Percentiles rank a stretch among this genome's conserved stretches.
phyloP scores from a whole-genome alignment of 2,329 filamentous ascomycete genomes.

The Capronia epimyces region DNA sequence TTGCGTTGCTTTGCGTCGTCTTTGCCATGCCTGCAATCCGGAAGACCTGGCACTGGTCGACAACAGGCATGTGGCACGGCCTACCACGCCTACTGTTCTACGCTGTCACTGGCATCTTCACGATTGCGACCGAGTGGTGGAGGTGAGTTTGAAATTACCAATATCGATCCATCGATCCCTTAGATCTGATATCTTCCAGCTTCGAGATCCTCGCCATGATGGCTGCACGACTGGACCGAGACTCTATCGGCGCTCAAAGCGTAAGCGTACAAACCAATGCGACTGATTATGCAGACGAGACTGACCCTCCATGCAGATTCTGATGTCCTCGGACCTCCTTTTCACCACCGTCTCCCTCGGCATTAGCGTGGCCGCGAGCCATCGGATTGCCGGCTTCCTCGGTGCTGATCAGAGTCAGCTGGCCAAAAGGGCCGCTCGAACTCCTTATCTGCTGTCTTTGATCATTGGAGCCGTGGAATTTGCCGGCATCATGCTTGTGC shows the following conservation, averaged over 20 bases:
- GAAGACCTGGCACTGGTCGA: constrained; percentile 6
- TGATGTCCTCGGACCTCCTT: constrained; percentile 20
- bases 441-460: constrained; percentile 15
- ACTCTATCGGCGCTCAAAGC: constrained; percentile 16
- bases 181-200: not conserved
- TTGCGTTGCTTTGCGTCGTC: constrained; percentile 3
- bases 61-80: not conserved
- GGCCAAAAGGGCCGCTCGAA: not conserved
- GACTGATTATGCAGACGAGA: not conserved
- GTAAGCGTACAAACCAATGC: constrained; percentile 2
- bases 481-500: constrained; percentile 8
- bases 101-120: constrained; percentile 19
- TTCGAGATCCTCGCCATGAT: constrained; percentile 22
- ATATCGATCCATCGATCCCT: not conserved
- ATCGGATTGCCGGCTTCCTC: constrained; percentile 12
- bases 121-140: constrained; percentile 22
- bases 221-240: constrained; percentile 13
- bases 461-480: constrained; percentile 14
- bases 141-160: constrained; percentile 6
- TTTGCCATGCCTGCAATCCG: constrained; percentile 2
- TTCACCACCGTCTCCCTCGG: constrained; percentile 19
- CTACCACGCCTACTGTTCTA: constrained; percentile 7
- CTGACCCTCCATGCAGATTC: constrained; percentile 8
- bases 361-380: constrained; percentile 11
- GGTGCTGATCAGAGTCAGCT: constrained; percentile 6